These are phyloP conservation scores for Vitrella brassicaformis DNA, from an alignment of 73 alveolate genomes.

Conservation along the genomic window DNA sequence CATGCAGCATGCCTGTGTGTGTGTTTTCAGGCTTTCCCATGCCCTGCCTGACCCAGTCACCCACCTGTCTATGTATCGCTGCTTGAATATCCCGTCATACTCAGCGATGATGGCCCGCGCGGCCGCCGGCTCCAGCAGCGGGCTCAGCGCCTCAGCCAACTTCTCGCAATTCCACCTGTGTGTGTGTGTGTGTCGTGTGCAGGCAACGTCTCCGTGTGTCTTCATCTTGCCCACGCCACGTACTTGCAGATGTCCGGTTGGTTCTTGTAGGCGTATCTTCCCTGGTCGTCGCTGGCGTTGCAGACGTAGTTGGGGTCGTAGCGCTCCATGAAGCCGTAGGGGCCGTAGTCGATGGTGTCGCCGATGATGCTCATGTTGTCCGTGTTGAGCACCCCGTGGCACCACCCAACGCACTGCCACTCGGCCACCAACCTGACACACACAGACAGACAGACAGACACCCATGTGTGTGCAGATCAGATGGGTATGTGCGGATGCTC, in stretches of 20 bases:
- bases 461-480: background rate
- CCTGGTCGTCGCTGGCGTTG: constrained; percentile 42
- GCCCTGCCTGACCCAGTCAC: no score
- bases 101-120: no score
- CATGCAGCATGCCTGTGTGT: no score
- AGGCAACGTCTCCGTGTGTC: no score
- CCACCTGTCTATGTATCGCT: no score
- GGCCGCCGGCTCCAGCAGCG: constrained; percentile 2
- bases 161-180: constrained; percentile 38
- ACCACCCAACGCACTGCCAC: constrained; percentile 63
- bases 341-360: constrained; percentile 70
- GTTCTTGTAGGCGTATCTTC: constrained; percentile 42
- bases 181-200: no score
- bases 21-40: no score
- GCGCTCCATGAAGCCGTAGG: constrained; percentile 66
- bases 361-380: constrained; percentile 73
- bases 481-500: no score
- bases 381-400: constrained; percentile 74
- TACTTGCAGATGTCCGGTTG: constrained; percentile 43
- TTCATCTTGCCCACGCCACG: no score
- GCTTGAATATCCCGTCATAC: no score
- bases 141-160: constrained; percentile 38
- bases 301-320: constrained; percentile 45
- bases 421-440: constrained; percentile 43
- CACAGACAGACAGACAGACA: background rate